Conservation (phyloP, 78 protist species). For the Dictyostelium purpureum region DNA sequence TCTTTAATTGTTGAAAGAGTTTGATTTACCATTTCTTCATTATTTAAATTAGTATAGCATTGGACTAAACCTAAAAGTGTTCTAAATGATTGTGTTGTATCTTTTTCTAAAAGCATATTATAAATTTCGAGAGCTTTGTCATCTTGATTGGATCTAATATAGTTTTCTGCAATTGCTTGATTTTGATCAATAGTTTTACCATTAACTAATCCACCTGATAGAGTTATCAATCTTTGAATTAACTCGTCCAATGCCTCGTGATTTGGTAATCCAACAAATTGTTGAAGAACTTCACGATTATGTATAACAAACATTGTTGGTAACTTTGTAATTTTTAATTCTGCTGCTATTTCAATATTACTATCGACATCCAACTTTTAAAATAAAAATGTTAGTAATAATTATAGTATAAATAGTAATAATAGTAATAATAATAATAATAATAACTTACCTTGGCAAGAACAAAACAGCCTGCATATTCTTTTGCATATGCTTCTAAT, state of each 20-base stretch:
- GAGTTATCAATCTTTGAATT: neutral
- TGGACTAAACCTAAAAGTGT: neutral
- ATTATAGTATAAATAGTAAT: too few relatives aligned
- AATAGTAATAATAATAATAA: neutral
- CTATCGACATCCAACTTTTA: neutral
- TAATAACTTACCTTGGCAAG: neutral
- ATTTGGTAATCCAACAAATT: constrained; percentile 1
- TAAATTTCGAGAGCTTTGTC: neutral
- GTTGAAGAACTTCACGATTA: neutral
- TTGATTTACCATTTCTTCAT: neutral
- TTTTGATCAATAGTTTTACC: neutral
- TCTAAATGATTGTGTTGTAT: neutral
- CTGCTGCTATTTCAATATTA: neutral
- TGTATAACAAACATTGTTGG: neutral
- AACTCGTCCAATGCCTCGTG: neutral
- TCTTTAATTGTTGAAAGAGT: neutral
- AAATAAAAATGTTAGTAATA: neutral
- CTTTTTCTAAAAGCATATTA: neutral
- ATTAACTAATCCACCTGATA: constrained; percentile 11
- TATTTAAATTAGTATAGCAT: neutral
- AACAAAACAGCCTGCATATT: neutral
- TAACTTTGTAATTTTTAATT: neutral
- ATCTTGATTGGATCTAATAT: neutral
- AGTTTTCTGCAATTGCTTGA: neutral
- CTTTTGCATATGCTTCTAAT: neutral